Conservation (phyloP, 2,329 filamentous ascomycete species). For the Penicillium verrucosum region DNA sequence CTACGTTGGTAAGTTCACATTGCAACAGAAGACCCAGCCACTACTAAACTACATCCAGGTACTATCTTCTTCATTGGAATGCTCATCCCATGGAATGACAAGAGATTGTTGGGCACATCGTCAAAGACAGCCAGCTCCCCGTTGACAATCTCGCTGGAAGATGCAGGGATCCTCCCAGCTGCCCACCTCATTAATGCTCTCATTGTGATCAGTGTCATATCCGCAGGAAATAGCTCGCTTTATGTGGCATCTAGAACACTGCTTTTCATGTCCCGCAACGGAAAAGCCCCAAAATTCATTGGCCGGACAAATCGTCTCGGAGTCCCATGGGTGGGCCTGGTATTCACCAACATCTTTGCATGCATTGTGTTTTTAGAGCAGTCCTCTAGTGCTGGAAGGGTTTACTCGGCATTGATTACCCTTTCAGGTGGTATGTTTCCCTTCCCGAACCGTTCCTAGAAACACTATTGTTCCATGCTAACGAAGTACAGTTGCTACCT, state of each 20-base stretch:
- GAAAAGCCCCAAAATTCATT: conserved; percentile 67
- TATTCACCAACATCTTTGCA: conserved; percentile 69
- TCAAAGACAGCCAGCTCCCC: conserved; percentile 67
- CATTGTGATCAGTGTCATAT: conserved; percentile 69
- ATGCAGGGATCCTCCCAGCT: conserved; percentile 68
- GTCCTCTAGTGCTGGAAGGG: conserved; percentile 30
- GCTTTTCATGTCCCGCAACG: conserved; percentile 70
- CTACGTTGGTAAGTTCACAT: conserved; percentile 51
- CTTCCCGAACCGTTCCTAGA: background rate
- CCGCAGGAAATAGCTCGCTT: conserved; percentile 70
- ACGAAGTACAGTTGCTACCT: conserved; percentile 32
- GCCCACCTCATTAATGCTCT: conserved; percentile 76
- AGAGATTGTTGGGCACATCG: conserved; percentile 58
- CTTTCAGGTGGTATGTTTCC: conserved; percentile 31
- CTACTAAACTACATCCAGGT: conserved; percentile 39
- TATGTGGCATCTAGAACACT: conserved; percentile 74
- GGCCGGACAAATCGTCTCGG: conserved; percentile 65
- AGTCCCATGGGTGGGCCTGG: conserved; percentile 57
- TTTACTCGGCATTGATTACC: conserved; percentile 34
- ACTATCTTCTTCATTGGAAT: conserved; percentile 72
- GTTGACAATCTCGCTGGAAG: conserved; percentile 71
- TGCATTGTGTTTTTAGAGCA: conserved; percentile 35
- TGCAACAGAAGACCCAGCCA: background rate
- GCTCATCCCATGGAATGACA: conserved; percentile 66
- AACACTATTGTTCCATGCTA: background rate